A percentile compares a stretch with the other conserved stretches of the same genome.
Conservation (phyloP, 1,284 basidiomycete species). For the Anthracocystis panici-leucophaei region DNA sequence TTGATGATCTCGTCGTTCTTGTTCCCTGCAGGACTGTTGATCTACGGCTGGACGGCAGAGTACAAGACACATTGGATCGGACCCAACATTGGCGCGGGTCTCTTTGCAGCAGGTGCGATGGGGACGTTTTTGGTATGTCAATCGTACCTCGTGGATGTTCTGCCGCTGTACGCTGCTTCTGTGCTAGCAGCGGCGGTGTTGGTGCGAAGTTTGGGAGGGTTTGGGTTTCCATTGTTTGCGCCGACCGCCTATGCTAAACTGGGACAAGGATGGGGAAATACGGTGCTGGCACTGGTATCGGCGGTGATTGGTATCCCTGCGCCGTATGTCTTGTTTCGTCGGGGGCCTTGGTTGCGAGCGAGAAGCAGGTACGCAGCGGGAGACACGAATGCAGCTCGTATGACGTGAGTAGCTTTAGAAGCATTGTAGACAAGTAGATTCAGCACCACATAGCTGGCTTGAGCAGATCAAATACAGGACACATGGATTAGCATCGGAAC, state of each 20-base stretch:
- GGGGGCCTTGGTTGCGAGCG: constrained; percentile 52
- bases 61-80: constrained; percentile 76
- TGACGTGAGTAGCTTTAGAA: constrained; percentile 7
- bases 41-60: constrained; percentile 78
- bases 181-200: constrained; percentile 65
- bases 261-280: constrained; percentile 68
- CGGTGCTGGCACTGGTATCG: constrained; percentile 62
- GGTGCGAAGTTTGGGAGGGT: constrained; percentile 65
- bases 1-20: constrained; percentile 76
- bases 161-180: constrained; percentile 66
- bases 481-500: not conserved
- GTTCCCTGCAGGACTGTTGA: constrained; percentile 75
- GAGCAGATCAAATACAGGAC: not conserved
- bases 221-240: constrained; percentile 64
- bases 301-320: constrained; percentile 66
- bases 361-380: constrained; percentile 56
- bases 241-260: constrained; percentile 60
- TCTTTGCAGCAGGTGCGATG: constrained; percentile 44
- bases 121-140: constrained; percentile 54
- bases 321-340: constrained; percentile 55
- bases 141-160: constrained; percentile 61
- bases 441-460: not conserved
- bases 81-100: constrained; percentile 72
- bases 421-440: not conserved
- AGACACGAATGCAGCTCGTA: constrained; percentile 20